A percentile compares a stretch with the other conserved stretches of the same genome.
These are phyloP conservation scores for Pseudogymnoascus sp. DNA, from an alignment of 2,329 filamentous ascomycete species.

Conservation along the genomic window DNA sequence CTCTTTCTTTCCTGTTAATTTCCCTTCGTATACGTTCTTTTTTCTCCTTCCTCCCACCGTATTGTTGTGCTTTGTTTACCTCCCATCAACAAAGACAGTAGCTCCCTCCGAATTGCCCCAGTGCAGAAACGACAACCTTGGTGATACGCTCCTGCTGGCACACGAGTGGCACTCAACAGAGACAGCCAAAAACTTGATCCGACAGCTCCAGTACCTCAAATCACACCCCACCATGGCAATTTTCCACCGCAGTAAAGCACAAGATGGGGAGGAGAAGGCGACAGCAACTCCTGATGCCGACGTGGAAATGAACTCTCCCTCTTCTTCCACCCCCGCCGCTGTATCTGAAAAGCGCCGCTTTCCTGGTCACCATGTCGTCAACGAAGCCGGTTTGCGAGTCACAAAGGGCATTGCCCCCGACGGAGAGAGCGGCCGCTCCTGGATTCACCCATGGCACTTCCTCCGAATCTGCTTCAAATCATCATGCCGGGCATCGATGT, in stretches of 20 bases:
- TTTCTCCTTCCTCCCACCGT: neutral
- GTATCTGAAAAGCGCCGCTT: neutral
- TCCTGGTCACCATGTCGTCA: constrained; percentile 11
- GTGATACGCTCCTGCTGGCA: neutral
- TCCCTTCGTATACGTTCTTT: neutral
- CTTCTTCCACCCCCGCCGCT: neutral
- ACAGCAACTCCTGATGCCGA: neutral
- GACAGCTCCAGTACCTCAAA: neutral
- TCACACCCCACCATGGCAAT: neutral
- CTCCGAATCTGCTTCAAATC: constrained; percentile 56
- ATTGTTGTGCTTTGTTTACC: constrained; percentile 4
- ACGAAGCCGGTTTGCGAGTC: constrained; percentile 25
- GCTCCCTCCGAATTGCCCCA: neutral
- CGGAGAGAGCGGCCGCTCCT: constrained; percentile 61
- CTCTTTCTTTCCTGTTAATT: neutral
- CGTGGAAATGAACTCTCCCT: neutral
- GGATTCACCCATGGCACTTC: constrained; percentile 57
- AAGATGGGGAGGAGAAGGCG: neutral
- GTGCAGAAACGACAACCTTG: neutral
- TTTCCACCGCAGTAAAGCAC: neutral
- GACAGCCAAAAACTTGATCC: neutral
- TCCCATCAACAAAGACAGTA: neutral
- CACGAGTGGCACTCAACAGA: neutral
- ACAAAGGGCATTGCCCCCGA: constrained; percentile 35
- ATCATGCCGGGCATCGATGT: constrained; percentile 52